These are phyloP conservation scores for Barbarea vulgaris DNA, from an alignment of 345 rosid genomes.

Conservation along the genomic window DNA sequence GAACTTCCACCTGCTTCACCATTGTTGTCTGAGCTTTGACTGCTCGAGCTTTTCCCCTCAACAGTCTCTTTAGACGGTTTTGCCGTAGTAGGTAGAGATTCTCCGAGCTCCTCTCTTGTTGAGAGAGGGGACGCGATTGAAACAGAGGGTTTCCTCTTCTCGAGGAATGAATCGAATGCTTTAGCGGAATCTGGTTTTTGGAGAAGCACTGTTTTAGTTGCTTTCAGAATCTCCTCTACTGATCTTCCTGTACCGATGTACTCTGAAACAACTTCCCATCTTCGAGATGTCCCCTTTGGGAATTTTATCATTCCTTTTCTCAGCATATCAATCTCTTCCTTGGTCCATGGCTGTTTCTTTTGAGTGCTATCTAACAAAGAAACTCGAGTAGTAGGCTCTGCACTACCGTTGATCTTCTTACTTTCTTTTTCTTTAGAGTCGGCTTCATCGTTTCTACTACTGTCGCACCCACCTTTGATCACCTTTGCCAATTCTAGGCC, in stretches of 20 bases:
- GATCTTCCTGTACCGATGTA: conserved; percentile 91
- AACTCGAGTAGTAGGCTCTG: conserved; percentile 42
- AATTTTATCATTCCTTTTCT: conserved; percentile 88
- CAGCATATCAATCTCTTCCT: conserved; percentile 89
- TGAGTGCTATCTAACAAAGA: conserved; percentile 42
- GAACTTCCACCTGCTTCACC: conserved; percentile 57
- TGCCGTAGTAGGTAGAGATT: conserved; percentile 30
- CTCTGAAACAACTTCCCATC: conserved; percentile 99
- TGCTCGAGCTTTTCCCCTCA: conserved; percentile 41
- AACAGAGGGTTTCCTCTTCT: conserved; percentile 80
- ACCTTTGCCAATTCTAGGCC: conserved; percentile 61
- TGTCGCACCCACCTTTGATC: conserved; percentile 53
- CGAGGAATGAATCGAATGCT: conserved; percentile 96
- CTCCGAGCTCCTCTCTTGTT: conserved; percentile 74
- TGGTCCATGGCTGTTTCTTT: conserved; percentile 83
- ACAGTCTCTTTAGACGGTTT: conserved; percentile 40
- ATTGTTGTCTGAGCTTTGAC: conserved; percentile 45
- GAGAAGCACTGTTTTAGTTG: conserved; percentile 93
- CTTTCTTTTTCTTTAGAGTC: conserved; percentile 51
- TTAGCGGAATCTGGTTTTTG: conserved; percentile 90
- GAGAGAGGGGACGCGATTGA: conserved; percentile 86
- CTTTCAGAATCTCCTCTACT: conserved; percentile 93
- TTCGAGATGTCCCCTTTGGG: conserved; percentile 92
- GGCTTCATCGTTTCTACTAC: conserved; percentile 40
- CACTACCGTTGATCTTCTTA: conserved; percentile 49